phyloP scores from a whole-genome alignment of 2,329 filamentous ascomycete species.

The Fusarium foetens region DNA sequence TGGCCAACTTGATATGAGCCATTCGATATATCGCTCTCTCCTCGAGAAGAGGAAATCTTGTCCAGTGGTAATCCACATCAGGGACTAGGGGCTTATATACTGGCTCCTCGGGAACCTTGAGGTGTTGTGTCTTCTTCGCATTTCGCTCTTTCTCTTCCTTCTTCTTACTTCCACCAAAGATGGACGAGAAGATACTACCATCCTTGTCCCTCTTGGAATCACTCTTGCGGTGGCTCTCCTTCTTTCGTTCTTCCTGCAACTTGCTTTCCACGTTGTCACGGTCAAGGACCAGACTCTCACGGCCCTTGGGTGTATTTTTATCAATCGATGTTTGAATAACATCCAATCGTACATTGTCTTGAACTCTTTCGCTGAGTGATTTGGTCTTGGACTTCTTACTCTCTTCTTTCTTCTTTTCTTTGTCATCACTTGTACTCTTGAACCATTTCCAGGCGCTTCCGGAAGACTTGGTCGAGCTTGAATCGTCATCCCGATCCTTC shows the following conservation, averaged over 20 bases:
- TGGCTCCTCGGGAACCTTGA: conserved; percentile 83
- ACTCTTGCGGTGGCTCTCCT: conserved; percentile 78
- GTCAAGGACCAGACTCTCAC: conserved; percentile 87
- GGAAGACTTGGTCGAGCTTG: conserved; percentile 75
- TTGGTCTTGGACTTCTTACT: conserved; percentile 75
- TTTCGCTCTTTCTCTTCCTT: conserved; percentile 80
- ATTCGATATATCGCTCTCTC: conserved; percentile 98
- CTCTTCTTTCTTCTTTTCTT: conserved; percentile 69
- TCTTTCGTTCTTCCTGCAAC: conserved; percentile 83
- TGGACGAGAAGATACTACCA: conserved; percentile 89
- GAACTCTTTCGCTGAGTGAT: conserved; percentile 63
- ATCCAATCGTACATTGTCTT: conserved; percentile 86
- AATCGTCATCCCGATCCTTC: conserved; percentile 74
- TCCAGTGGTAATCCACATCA: conserved; percentile 96
- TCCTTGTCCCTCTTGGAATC: conserved; percentile 92
- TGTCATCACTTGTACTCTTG: conserved; percentile 78
- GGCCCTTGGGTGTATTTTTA: conserved; percentile 68
- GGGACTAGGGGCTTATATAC: conserved; percentile 77
- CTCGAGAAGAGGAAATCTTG: conserved; percentile 91
- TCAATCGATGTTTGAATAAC: conserved; percentile 91
- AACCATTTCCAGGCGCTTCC: conserved; percentile 78
- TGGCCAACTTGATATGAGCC: conserved; percentile 99
- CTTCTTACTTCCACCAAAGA: conserved; percentile 92
- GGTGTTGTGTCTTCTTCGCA: conserved; percentile 78
- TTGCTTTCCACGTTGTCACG: conserved; percentile 77